These are phyloP conservation scores for Colletotrichum acutatum DNA, from an alignment of 2,329 filamentous ascomycete species.

Conservation along the genomic window DNA sequence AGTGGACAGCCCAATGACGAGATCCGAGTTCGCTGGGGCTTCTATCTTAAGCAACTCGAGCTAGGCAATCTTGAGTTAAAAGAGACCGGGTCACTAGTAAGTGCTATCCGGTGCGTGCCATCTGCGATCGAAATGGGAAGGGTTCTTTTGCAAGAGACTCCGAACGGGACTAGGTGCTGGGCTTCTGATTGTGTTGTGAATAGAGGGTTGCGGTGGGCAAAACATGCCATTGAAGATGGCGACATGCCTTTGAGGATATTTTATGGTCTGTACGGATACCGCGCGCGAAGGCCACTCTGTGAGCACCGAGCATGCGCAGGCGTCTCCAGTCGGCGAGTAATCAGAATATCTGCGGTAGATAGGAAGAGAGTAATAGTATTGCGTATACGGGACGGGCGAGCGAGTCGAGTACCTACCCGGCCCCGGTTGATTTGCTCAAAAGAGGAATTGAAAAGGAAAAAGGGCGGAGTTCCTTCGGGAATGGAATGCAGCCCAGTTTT, in stretches of 20 bases:
- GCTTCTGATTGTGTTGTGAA: background rate
- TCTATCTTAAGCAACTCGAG: slow-evolving; percentile 29
- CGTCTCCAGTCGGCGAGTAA: background rate
- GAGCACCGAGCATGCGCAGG: background rate
- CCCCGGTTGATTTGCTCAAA: slow-evolving; percentile 18
- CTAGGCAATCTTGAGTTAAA: slow-evolving; percentile 19
- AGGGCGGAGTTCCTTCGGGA: slow-evolving; percentile 33
- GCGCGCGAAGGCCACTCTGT: slow-evolving; percentile 3
- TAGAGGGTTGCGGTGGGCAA: background rate
- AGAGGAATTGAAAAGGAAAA: background rate
- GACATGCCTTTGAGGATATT: background rate
- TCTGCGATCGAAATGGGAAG: slow-evolving; percentile 9
- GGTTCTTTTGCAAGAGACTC: slow-evolving; percentile 16
- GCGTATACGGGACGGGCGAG: slow-evolving; percentile 7
- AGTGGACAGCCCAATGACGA: slow-evolving; percentile 21
- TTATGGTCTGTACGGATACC: background rate
- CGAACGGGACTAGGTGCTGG: background rate
- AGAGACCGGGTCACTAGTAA: background rate
- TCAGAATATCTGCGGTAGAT: slow-evolving; percentile 10
- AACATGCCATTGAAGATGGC: background rate
- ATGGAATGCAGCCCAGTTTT: slow-evolving; percentile 21
- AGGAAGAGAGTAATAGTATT: background rate
- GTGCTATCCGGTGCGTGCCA: slow-evolving; percentile 3
- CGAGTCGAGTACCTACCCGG: slow-evolving; percentile 5
- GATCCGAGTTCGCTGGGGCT: slow-evolving; percentile 18